Conservation (phyloP, 208 protist species). For the Leishmania martiniquensis region DNA sequence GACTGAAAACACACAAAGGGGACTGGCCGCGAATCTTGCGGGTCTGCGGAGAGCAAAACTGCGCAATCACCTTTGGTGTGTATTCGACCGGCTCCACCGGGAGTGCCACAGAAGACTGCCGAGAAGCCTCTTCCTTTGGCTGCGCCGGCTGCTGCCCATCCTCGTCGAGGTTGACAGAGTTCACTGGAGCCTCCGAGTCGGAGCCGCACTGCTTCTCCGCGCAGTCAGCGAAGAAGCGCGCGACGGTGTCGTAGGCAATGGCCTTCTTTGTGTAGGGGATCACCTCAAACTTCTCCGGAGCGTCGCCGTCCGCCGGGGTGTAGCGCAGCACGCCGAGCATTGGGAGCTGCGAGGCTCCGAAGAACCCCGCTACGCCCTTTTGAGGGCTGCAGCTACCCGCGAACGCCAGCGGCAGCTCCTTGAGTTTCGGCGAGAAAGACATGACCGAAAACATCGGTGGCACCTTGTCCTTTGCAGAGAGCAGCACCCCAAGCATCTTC, state of each 20-base stretch:
- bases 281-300: conserved; percentile 35
- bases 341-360: conserved; percentile 58
- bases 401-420: conserved; percentile 78
- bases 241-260: conserved; percentile 75
- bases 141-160: neutral
- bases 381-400: conserved; percentile 28
- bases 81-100: conserved; percentile 35
- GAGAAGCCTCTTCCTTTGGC: neutral
- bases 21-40: conserved; percentile 27
- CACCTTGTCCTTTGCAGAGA: conserved; percentile 77
- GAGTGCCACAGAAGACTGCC: conserved; percentile 17
- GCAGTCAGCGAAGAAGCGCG: conserved; percentile 62
- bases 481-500: conserved; percentile 65
- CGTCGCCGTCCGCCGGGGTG: conserved; percentile 8
- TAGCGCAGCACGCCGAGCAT: conserved; percentile 54
- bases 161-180: conserved; percentile 10
- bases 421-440: conserved; percentile 68
- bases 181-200: neutral
- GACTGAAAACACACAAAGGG: conserved; percentile 55
- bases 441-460: conserved; percentile 86
- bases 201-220: conserved; percentile 11
- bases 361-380: conserved; percentile 31
- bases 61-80: conserved; percentile 26
- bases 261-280: conserved; percentile 42
- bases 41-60: conserved; percentile 53